These are phyloP conservation scores for Mycosarcoma mackinlayi DNA, from an alignment of 1,284 basidiomycete genomes.

Conservation along the genomic window DNA sequence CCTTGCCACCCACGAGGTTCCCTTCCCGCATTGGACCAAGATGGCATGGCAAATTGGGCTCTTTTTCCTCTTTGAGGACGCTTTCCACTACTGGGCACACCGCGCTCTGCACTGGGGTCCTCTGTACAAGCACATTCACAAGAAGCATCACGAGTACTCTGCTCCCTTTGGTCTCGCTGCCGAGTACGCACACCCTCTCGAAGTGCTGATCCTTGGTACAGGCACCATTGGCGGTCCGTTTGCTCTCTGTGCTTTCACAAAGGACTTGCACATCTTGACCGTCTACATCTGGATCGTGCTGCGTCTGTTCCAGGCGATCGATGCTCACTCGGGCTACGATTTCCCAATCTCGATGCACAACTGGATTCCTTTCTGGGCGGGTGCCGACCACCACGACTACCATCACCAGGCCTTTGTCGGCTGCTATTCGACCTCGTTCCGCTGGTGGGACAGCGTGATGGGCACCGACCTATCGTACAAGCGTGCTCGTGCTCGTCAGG, in stretches of 20 bases:
- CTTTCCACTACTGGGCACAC: conserved; percentile 85
- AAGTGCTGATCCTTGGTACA: conserved; percentile 86
- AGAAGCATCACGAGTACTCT: conserved; percentile 91
- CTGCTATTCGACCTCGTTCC: conserved; percentile 66
- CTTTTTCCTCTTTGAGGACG: conserved; percentile 97
- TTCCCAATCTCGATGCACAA: conserved; percentile 83
- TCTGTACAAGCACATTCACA: conserved; percentile 97
- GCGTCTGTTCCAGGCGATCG: conserved; percentile 95
- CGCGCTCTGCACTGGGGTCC: conserved; percentile 88
- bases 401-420: conserved; percentile 67
- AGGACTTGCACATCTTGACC: conserved; percentile 80
- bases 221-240: conserved; percentile 91
- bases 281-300: conserved; percentile 94
- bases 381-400: conserved; percentile 90
- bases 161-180: conserved; percentile 97
- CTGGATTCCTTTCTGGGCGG: conserved; percentile 96
- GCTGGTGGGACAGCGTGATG: conserved; percentile 67
- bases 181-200: conserved; percentile 95
- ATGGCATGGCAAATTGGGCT: conserved; percentile 80
- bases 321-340: conserved; percentile 94
- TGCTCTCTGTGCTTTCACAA: conserved; percentile 78
- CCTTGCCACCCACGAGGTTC: conserved; percentile 91
- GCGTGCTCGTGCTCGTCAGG: conserved; percentile 61
- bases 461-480: conserved; percentile 66
- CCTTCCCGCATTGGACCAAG: conserved; percentile 76